These are phyloP conservation scores for Moringa oleifera DNA, from an alignment of 345 rosid species.

Conservation along the genomic window DNA sequence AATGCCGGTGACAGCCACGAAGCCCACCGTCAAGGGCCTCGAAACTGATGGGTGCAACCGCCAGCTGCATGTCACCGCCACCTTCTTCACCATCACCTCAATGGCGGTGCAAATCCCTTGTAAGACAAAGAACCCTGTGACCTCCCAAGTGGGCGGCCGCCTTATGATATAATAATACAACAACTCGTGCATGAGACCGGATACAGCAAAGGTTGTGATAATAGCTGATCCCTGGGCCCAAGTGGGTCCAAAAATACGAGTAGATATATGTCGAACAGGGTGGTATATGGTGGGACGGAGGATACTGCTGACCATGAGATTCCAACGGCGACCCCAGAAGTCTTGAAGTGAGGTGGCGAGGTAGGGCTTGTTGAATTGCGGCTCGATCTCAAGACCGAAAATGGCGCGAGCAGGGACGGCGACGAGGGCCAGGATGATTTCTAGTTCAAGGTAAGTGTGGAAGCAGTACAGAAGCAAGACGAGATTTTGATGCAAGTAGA, in stretches of 20 bases:
- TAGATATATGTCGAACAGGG: conserved; percentile 27
- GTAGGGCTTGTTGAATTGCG: conserved; percentile 60
- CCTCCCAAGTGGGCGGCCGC: conserved; percentile 64
- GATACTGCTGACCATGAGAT: conserved; percentile 46
- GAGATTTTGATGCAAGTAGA: conserved; percentile 21
- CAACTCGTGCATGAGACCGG: conserved; percentile 64
- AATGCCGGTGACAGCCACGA: conserved; percentile 31
- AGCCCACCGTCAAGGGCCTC: conserved; percentile 27
- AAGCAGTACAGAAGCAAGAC: conserved; percentile 29
- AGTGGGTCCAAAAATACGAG: conserved; percentile 16
- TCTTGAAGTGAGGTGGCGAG: conserved; percentile 68
- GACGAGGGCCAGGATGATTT: conserved; percentile 26
- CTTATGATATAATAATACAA: conserved; percentile 40
- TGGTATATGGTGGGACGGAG: conserved; percentile 48
- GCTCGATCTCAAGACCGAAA: conserved; percentile 48
- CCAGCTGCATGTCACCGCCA: conserved; percentile 18
- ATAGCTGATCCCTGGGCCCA: conserved; percentile 30
- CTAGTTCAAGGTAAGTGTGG: conserved; percentile 38
- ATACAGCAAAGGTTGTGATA: conserved; percentile 45
- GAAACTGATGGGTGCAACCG: conserved; percentile 26
- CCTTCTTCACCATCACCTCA: conserved; percentile 44
- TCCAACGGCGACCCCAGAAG: conserved; percentile 85
- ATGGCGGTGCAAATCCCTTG: conserved; percentile 40
- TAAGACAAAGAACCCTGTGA: conserved; percentile 54
- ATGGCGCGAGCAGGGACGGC: conserved; percentile 35